Evolutionary conservation across 2,329 filamentous ascomycete genomes (phyloP).

Genomic region (Dothistroma septosporum): DNA sequence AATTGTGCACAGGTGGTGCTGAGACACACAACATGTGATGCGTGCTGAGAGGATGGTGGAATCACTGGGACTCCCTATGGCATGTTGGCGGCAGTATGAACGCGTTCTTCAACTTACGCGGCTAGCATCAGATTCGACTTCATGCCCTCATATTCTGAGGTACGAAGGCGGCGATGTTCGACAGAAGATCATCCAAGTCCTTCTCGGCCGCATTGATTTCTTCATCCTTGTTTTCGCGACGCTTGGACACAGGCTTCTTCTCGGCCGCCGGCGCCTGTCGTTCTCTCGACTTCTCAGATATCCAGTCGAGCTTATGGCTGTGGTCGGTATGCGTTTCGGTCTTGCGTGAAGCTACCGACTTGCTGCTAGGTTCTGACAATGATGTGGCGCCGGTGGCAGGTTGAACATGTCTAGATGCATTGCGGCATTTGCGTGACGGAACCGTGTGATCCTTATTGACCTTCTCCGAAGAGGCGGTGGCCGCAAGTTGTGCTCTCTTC

Average conservation of each 20-base stretch:
- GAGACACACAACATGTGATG: not conserved
- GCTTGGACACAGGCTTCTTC: not conserved
- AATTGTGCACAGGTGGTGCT: not conserved
- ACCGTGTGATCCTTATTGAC: not conserved
- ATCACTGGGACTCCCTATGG: not conserved
- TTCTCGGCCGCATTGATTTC: constrained; percentile 14
- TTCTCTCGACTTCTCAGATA: constrained; percentile 14
- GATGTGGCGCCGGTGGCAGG: not conserved
- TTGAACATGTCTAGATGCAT: not conserved
- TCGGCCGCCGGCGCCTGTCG: not conserved
- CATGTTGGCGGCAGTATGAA: no score
- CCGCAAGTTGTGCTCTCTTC: not conserved
- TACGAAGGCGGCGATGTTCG: constrained; percentile 25
- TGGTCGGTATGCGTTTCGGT: not conserved
- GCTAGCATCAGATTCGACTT: not conserved
- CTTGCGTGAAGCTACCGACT: not conserved
- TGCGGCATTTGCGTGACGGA: not conserved
- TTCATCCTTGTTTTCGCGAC: not conserved
- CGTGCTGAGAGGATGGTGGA: not conserved
- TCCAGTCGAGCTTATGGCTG: constrained; percentile 23
- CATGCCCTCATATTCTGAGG: not conserved
- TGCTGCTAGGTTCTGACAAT: not conserved
- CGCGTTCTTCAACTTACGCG: no score
- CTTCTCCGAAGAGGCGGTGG: not conserved
- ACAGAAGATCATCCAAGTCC: constrained; percentile 31